A percentile compares a stretch with the other conserved stretches of the same genome.
phyloP scores from a whole-genome alignment of 495 filamentous ascomycete species.

The Lasiosphaeria ovina region DNA sequence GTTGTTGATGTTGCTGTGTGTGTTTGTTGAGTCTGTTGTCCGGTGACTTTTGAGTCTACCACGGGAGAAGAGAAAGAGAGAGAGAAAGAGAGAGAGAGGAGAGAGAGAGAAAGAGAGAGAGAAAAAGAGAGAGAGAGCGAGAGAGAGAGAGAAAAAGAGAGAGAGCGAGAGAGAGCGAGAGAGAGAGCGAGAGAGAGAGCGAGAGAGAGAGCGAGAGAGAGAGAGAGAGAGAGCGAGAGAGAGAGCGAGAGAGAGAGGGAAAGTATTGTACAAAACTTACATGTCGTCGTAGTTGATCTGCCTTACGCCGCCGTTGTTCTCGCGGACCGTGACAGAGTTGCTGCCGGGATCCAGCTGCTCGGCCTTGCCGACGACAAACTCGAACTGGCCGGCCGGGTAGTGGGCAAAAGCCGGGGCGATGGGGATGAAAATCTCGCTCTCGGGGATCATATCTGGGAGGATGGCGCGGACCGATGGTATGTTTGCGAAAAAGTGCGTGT shows the following conservation, averaged over 20 bases:
- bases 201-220: no score
- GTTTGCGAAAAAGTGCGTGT: conserved; percentile 50
- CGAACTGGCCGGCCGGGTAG: conserved; percentile 49
- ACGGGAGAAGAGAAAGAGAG: no score
- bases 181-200: no score
- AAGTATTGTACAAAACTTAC: conserved; percentile 7
- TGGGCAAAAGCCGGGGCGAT: conserved; percentile 52
- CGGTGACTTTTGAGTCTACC: no score
- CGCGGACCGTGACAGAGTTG: conserved; percentile 45
- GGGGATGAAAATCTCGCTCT: conserved; percentile 42
- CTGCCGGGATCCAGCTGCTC: conserved; percentile 44
- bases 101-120: neutral
- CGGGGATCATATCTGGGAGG: conserved; percentile 36
- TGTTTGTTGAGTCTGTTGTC: neutral
- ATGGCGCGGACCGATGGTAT: conserved; percentile 46
- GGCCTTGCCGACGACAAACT: conserved; percentile 56
- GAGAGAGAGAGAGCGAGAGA: neutral
- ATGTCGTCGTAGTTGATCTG: conserved; percentile 52
- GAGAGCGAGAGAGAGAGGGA: neutral
- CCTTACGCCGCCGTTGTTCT: conserved; percentile 27
- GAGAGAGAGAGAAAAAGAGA: neutral
- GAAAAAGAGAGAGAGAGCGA: no score
- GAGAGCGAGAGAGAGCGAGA: no score
- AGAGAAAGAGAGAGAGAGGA: no score
- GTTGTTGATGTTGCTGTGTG: no score